phyloP scores from a whole-genome alignment of 495 filamentous ascomycete genomes.

The Margaritispora aquatica region DNA sequence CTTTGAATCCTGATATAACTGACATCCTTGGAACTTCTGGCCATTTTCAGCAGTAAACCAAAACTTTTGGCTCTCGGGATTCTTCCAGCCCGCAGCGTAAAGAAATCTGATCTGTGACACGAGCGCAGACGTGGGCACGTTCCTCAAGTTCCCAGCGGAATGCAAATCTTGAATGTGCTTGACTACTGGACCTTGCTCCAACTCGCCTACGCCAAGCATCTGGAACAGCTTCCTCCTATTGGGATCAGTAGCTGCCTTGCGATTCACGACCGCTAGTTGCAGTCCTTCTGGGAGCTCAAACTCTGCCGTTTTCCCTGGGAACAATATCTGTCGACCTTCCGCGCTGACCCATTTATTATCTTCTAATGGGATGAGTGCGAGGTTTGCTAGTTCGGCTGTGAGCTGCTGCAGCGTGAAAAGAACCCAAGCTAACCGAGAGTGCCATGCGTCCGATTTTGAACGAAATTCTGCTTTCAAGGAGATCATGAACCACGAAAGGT shows the following conservation, averaged over 20 bases:
- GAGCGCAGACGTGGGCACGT: background rate
- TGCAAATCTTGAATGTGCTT: constrained; percentile 2
- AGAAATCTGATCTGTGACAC: constrained; percentile 2
- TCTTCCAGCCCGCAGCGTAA: background rate
- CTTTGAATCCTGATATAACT: background rate
- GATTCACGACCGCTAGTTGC: background rate
- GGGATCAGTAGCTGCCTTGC: background rate
- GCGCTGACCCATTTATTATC: background rate
- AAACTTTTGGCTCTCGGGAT: background rate
- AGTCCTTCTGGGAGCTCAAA: background rate
- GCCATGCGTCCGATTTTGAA: background rate
- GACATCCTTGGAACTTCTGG: background rate
- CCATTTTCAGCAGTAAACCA: background rate
- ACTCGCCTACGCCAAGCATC: background rate
- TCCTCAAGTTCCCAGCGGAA: background rate
- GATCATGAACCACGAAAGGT: too few species aligned
- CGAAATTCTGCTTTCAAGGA: background rate
- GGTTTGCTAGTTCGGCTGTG: background rate
- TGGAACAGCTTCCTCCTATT: background rate
- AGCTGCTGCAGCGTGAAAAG: background rate
- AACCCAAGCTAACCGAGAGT: background rate
- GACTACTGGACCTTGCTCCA: background rate
- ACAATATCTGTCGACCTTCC: background rate
- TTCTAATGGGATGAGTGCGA: background rate
- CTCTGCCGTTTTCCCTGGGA: background rate